Conservation (phyloP, 768 basidiomycete genomes). For the Pleurotus ostreatus region DNA sequence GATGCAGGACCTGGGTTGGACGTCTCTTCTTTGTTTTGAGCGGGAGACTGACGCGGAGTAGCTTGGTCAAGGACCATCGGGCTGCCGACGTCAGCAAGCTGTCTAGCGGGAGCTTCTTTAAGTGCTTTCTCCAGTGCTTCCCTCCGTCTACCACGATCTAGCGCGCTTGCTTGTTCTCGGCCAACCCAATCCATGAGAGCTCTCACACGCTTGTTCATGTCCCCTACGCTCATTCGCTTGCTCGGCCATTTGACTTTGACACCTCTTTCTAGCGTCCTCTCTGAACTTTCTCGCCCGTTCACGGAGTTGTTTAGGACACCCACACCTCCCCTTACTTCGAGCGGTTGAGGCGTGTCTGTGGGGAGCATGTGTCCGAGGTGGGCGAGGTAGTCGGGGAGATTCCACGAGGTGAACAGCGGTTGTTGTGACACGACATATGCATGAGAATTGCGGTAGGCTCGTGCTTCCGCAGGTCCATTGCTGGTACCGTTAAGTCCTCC, state of each 20-base stretch:
- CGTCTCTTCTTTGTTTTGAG: background rate
- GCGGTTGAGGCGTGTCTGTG: constrained; percentile 64
- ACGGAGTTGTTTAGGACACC: constrained; percentile 24
- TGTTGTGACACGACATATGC: constrained; percentile 78
- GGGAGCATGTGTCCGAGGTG: constrained; percentile 86
- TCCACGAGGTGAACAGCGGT: constrained; percentile 81
- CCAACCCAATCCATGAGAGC: constrained; percentile 93
- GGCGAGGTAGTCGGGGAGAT: constrained; percentile 87
- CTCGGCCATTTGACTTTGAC: constrained; percentile 92
- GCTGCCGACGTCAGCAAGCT: constrained; percentile 12
- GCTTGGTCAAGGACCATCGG: constrained; percentile 29
- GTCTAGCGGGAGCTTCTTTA: constrained; percentile 22
- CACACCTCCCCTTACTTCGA: constrained; percentile 53
- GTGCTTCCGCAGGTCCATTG: constrained; percentile 44
- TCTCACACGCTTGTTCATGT: constrained; percentile 94
- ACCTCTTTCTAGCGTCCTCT: constrained; percentile 65
- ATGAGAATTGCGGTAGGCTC: constrained; percentile 76
- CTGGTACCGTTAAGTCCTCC: constrained; percentile 26
- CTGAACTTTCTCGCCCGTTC: constrained; percentile 42
- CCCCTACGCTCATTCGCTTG: constrained; percentile 92
- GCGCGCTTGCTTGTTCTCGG: constrained; percentile 74
- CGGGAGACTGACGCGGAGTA: background rate
- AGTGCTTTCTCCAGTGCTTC: constrained; percentile 63
- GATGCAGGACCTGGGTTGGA: background rate
- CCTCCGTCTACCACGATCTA: constrained; percentile 64